Evolutionary conservation across 768 basidiomycete species (phyloP).

Genomic region (Panaeolus cyanescens): DNA sequence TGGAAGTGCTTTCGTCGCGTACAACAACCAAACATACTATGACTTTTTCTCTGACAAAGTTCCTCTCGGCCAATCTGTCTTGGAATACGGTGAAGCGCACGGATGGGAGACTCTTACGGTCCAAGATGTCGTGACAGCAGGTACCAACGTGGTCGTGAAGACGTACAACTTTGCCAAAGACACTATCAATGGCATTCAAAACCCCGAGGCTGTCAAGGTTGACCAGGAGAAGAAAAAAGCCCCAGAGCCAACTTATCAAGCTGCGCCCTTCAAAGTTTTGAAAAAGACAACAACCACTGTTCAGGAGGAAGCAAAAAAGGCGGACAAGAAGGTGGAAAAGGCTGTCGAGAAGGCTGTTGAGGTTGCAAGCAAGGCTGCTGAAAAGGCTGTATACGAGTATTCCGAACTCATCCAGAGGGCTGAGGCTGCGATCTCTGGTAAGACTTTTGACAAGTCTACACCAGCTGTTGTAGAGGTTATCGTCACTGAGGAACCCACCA

Average conservation of each 20-base stretch:
- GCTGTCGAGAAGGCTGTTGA: constrained; percentile 38
- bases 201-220: background rate
- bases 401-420: constrained; percentile 70
- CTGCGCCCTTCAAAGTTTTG: constrained; percentile 24
- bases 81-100: constrained; percentile 80
- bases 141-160: constrained; percentile 48
- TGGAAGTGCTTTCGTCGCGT: constrained; percentile 77
- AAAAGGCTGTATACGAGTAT: constrained; percentile 62
- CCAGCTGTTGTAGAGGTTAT: constrained; percentile 25
- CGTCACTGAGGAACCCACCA: constrained; percentile 13
- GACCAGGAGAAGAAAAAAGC: background rate
- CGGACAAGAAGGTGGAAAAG: constrained; percentile 18
- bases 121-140: constrained; percentile 54
- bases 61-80: constrained; percentile 74
- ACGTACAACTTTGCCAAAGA: constrained; percentile 55
- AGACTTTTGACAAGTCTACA: constrained; percentile 30
- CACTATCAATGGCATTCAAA: constrained; percentile 45
- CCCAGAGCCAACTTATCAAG: background rate
- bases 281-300: constrained; percentile 32
- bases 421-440: constrained; percentile 65
- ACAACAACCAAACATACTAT: constrained; percentile 77
- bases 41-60: constrained; percentile 83
- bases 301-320: constrained; percentile 27
- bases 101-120: constrained; percentile 79
- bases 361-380: constrained; percentile 45